Conservation (phyloP, 1,284 basidiomycete species). For the Cystobasidium pallidum region DNA sequence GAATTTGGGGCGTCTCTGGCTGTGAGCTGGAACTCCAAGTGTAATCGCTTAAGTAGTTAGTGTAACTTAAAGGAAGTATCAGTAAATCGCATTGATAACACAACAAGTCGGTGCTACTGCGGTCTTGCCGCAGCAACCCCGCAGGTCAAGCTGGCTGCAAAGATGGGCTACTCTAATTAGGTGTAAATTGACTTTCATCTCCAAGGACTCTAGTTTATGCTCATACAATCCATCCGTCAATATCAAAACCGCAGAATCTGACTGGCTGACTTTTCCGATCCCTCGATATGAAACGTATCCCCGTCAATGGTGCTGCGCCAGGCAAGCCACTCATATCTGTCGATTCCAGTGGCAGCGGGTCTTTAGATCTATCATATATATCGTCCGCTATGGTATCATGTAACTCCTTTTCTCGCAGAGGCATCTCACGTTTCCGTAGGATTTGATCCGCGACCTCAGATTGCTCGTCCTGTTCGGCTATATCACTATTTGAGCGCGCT, state of each 20-base stretch:
- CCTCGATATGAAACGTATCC: slow-evolving; percentile 48
- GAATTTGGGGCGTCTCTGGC: too few relatives aligned
- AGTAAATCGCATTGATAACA: too few relatives aligned
- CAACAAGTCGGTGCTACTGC: too few relatives aligned
- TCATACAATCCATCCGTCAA: slow-evolving; percentile 50
- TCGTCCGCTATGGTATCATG: background rate
- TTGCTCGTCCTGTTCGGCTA: background rate
- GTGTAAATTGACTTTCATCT: too few relatives aligned
- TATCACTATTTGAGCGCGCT: background rate
- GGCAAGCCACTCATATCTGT: background rate
- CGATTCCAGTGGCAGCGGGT: background rate
- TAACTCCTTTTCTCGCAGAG: background rate
- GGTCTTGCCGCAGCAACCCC: too few relatives aligned
- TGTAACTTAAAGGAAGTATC: too few relatives aligned
- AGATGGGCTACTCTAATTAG: slow-evolving; percentile 1
- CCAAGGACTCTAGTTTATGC: too few relatives aligned
- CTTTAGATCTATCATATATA: background rate
- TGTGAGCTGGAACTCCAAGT: too few relatives aligned
- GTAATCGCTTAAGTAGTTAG: too few relatives aligned
- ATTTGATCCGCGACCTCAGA: slow-evolving; percentile 14
- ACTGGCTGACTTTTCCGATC: slow-evolving; percentile 45
- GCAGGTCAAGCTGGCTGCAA: too few relatives aligned
- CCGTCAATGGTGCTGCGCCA: slow-evolving; percentile 15
- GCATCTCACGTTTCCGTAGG: slow-evolving; percentile 12
- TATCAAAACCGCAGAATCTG: slow-evolving; percentile 47